Evolutionary conservation across 2,329 filamentous ascomycete genomes (phyloP).

Genomic region (Talaromyces pinophilus): DNA sequence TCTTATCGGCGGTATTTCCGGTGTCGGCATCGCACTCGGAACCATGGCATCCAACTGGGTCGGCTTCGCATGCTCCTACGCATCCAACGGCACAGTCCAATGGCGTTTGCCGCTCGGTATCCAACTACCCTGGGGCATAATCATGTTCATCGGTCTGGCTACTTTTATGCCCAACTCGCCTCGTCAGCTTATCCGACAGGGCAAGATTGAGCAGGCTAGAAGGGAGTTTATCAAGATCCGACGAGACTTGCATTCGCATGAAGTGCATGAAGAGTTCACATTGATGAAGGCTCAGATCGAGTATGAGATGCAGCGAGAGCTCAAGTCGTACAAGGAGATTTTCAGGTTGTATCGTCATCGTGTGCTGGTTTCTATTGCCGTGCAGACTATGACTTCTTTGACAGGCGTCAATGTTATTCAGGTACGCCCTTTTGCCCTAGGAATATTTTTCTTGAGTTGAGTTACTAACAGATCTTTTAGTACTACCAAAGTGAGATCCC

Average conservation of each 20-base stretch:
- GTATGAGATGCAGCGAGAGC: slow-evolving; percentile 59
- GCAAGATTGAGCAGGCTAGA: slow-evolving; percentile 52
- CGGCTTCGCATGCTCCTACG: slow-evolving; percentile 57
- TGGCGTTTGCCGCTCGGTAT: slow-evolving; percentile 59
- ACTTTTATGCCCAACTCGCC: slow-evolving; percentile 61
- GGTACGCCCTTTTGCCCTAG: slow-evolving; percentile 28
- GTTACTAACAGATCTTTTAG: slow-evolving; percentile 21
- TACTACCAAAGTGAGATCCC: slow-evolving; percentile 36
- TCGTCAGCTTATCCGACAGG: slow-evolving; percentile 54
- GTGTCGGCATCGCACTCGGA: slow-evolving; percentile 58
- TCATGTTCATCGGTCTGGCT: slow-evolving; percentile 55
- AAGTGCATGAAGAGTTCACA: slow-evolving; percentile 54
- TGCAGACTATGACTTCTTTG: slow-evolving; percentile 59
- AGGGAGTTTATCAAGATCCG: slow-evolving; percentile 53
- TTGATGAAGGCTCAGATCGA: slow-evolving; percentile 58
- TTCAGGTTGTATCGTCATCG: slow-evolving; percentile 55
- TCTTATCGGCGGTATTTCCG: slow-evolving; percentile 57
- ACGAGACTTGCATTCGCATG: slow-evolving; percentile 47
- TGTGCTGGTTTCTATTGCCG: slow-evolving; percentile 56
- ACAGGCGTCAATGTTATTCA: slow-evolving; percentile 62
- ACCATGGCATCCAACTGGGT: slow-evolving; percentile 62
- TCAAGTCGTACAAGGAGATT: slow-evolving; percentile 55
- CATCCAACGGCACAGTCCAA: slow-evolving; percentile 55
- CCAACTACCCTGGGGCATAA: slow-evolving; percentile 58
- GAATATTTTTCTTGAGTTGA: background rate